Conservation (phyloP, 2,329 filamentous ascomycete species). For the Coniella vitis region DNA sequence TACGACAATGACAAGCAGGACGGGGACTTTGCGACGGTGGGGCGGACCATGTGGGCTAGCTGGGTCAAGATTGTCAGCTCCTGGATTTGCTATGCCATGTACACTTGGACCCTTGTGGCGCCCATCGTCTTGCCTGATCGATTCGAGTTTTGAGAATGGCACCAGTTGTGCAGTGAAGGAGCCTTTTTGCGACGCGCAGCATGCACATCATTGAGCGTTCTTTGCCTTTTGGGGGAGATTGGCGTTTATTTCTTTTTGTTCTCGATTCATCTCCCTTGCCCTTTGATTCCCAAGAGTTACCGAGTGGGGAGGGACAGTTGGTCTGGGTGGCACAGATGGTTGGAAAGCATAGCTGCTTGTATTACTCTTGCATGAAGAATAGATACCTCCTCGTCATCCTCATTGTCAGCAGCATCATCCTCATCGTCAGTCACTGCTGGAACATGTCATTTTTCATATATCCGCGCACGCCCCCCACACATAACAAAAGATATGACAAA, state of each 20-base stretch:
- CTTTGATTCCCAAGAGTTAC: no score
- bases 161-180: not conserved
- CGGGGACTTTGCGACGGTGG: slow-evolving; percentile 82
- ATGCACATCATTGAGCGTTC: no score
- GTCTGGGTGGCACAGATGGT: no score
- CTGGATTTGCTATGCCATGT: slow-evolving; percentile 94
- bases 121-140: slow-evolving; percentile 80
- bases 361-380: no score
- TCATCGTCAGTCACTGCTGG: no score
- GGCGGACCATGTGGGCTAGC: slow-evolving; percentile 91
- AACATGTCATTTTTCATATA: no score
- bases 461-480: not conserved
- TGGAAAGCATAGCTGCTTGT: no score
- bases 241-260: not conserved
- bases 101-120: slow-evolving; percentile 86
- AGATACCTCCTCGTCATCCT: no score
- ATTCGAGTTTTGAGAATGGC: slow-evolving; percentile 51
- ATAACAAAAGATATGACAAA: slow-evolving; percentile 4
- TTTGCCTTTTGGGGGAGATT: no score
- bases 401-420: not conserved
- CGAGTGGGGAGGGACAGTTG: no score
- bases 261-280: no score
- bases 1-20: slow-evolving; percentile 57
- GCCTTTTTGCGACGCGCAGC: no score
- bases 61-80: slow-evolving; percentile 99